phyloP scores from a whole-genome alignment of 1,284 basidiomycete genomes.

The Papiliotrema laurentii region DNA sequence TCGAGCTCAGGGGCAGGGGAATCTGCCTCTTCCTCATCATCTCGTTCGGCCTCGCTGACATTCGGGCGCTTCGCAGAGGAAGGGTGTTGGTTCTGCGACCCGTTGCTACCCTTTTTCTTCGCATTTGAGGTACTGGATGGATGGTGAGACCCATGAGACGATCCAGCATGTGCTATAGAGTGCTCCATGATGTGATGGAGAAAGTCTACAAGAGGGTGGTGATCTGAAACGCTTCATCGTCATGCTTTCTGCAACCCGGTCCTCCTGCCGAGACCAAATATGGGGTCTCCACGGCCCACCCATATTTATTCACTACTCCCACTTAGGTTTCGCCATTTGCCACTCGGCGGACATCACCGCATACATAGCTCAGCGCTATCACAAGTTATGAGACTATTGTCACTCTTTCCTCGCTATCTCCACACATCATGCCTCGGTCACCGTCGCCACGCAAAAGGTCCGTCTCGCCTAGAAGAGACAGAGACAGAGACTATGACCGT shows the following conservation, averaged over 20 bases:
- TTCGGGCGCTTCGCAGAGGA: no score
- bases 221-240: background rate
- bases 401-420: background rate
- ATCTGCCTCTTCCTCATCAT: background rate
- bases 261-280: background rate
- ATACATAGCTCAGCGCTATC: background rate
- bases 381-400: no score
- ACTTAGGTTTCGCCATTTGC: background rate
- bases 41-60: background rate
- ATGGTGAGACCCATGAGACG: no score
- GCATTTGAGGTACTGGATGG: no score
- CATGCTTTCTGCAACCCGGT: background rate
- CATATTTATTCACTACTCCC: background rate
- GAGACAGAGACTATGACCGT: slow-evolving; percentile 2
- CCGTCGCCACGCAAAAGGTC: slow-evolving; percentile 20
- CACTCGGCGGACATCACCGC: background rate
- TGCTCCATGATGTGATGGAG: background rate
- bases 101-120: no score
- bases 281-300: background rate
- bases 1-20: background rate
- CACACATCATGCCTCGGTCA: slow-evolving; percentile 23
- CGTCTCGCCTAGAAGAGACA: slow-evolving; percentile 1
- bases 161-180: background rate
- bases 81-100: no score
- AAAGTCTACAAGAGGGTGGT: background rate